A percentile compares a stretch with the other conserved stretches of the same genome.
Conservation (phyloP, 2,329 filamentous ascomycete genomes). For the Blastomyces silverae region DNA sequence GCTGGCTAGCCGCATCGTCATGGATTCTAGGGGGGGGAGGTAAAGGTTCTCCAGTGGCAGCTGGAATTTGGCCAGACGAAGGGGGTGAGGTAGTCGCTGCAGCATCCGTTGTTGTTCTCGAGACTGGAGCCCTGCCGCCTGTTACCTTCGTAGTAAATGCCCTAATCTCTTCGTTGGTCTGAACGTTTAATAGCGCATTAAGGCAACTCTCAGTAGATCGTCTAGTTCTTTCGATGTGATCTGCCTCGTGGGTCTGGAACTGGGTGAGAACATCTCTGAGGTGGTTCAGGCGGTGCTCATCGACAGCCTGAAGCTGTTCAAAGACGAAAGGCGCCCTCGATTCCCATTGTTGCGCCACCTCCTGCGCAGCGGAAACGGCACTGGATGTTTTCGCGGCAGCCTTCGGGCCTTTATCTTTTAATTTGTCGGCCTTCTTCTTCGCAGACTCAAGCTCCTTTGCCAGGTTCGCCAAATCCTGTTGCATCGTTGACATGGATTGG, state of each 20-base stretch:
- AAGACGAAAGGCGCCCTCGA: slow-evolving; percentile 92
- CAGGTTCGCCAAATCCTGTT: slow-evolving; percentile 69
- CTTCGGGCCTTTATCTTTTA: slow-evolving; percentile 70
- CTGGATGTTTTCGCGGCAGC: slow-evolving; percentile 65
- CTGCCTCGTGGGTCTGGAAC: slow-evolving; percentile 84
- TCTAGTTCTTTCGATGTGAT: slow-evolving; percentile 71
- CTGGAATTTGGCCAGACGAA: slow-evolving; percentile 24
- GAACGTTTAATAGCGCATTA: slow-evolving; percentile 75
- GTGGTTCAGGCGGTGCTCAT: slow-evolving; percentile 83
- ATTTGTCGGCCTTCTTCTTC: slow-evolving; percentile 77
- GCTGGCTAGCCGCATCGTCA: slow-evolving; percentile 52
- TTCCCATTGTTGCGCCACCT: slow-evolving; percentile 80
- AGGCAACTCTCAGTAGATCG: slow-evolving; percentile 71
- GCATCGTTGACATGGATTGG: slow-evolving; percentile 71
- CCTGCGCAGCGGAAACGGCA: slow-evolving; percentile 66
- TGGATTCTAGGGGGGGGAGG: slow-evolving; percentile 37
- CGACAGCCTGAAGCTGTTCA: slow-evolving; percentile 81
- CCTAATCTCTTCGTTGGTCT: slow-evolving; percentile 77
- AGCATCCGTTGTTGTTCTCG: slow-evolving; percentile 19
- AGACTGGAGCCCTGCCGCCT: slow-evolving; percentile 32
- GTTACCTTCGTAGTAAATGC: slow-evolving; percentile 38
- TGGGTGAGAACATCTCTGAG: slow-evolving; percentile 87
- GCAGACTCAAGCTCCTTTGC: slow-evolving; percentile 79
- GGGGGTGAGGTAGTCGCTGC: slow-evolving; percentile 25
- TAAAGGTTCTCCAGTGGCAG: slow-evolving; percentile 31